These are phyloP conservation scores for Pseudozyma pruni DNA, from an alignment of 1,284 basidiomycete species.

Conservation along the genomic window DNA sequence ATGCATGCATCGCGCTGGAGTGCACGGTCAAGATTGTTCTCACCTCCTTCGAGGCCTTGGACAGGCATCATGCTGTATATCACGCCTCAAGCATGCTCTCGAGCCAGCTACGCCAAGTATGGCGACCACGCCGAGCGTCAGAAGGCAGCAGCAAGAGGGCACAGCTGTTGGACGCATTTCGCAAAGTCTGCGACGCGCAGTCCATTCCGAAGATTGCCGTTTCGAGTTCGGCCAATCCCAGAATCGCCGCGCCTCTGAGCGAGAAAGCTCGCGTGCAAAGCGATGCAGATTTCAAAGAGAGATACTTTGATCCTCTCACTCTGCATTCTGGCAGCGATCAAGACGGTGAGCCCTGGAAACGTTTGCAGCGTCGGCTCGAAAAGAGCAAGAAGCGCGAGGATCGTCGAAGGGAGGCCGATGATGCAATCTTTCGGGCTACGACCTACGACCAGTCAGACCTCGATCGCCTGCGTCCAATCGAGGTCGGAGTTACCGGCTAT, in stretches of 20 bases:
- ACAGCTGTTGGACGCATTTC: slow-evolving; percentile 6
- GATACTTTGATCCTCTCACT: slow-evolving; percentile 7
- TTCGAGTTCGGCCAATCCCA: slow-evolving; percentile 10
- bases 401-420: slow-evolving; percentile 4
- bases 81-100: background rate
- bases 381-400: background rate
- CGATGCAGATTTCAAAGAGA: slow-evolving; percentile 4
- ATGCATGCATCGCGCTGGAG: slow-evolving; percentile 18
- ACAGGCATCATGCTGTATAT: slow-evolving; percentile 18
- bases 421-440: slow-evolving; percentile 9
- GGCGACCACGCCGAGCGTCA: slow-evolving; percentile 3
- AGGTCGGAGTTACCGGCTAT: slow-evolving; percentile 3
- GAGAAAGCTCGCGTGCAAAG: background rate
- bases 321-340: slow-evolving; percentile 11
- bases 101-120: slow-evolving; percentile 5
- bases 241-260: background rate
- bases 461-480: background rate
- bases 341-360: slow-evolving; percentile 16
- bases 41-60: slow-evolving; percentile 13
- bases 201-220: slow-evolving; percentile 2
- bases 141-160: background rate
- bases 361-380: slow-evolving; percentile 11
- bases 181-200: background rate
- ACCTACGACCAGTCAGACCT: slow-evolving; percentile 11
- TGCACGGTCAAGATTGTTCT: slow-evolving; percentile 17